Base-by-base conservation (phyloP, 352 stramenopile species). In the Pythium folliculosum region DNA sequence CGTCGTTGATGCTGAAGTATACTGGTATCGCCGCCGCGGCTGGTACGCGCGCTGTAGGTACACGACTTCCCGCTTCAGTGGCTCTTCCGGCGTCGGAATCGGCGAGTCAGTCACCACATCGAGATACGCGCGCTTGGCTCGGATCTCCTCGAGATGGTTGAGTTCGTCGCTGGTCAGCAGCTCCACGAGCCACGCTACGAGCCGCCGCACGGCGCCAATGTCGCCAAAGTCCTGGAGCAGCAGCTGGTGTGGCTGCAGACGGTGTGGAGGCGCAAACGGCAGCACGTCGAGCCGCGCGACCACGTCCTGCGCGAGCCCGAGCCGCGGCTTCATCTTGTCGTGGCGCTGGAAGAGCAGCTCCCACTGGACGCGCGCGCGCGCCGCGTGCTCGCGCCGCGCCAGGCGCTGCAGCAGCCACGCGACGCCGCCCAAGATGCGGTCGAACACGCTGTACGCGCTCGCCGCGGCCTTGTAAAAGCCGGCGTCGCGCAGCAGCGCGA, bases 211-310 rank as follows among this genome's bases (percentile, higher is more conserved):
- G 6, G 79, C 73, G 48, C 81, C 76, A 57, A 91, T 81, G 54
- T 92, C 84, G 43, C 82, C 81, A 67, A 87, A 91, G 65, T 91
- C 84, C 59, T 92, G 84, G n/a, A 92, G 72, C 44, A 92, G 70
- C 61, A 91, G 69, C 67, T 92, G 81, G 54, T 92, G 84, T 30
- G 84, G 81, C 62, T 92, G 84, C 48, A 92, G 74, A 0, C 64
- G 52, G 12, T 75, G 65, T 10, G 71, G 73, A 51, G 71, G 78
- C 2, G 49, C 52, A 27, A 70, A 63, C 25, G 56, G 60, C 13
- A 91, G 75, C 45, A 51, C 56, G 35, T 88, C 76, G 8, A 92
- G 43, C 47, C 82, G 74, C 5, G 62, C 58, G 44, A 81, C 73
- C 1, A 80, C 76, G 30, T 91, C 84, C 69, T 92, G 82, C 14